Percentiles rank a stretch among this genome's conserved stretches.
Conservation (phyloP, 768 basidiomycete species). For the Asterophora parasitica region DNA sequence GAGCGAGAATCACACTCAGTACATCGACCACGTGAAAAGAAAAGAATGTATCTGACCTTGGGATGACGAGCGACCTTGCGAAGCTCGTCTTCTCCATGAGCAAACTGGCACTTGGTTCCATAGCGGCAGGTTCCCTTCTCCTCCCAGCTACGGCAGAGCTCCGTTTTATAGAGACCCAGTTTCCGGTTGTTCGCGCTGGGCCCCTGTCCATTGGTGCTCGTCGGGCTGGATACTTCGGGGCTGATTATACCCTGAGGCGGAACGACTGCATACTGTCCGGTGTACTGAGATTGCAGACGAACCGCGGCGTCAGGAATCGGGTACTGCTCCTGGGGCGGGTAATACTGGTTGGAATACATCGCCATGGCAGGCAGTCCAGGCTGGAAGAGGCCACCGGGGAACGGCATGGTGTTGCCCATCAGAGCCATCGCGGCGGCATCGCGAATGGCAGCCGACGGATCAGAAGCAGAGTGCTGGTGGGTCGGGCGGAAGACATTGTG, state of each 20-base stretch:
- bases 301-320: slow-evolving; percentile 42
- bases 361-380: slow-evolving; percentile 46
- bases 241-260: slow-evolving; percentile 25
- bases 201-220: slow-evolving; percentile 46
- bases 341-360: slow-evolving; percentile 73
- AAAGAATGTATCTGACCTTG: slow-evolving; percentile 49
- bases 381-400: slow-evolving; percentile 56
- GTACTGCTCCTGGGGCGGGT: slow-evolving; percentile 56
- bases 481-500: slow-evolving; percentile 66
- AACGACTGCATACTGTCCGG: slow-evolving; percentile 39
- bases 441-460: slow-evolving; percentile 69
- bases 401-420: slow-evolving; percentile 52
- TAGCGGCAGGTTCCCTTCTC: slow-evolving; percentile 87
- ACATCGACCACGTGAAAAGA: slow-evolving; percentile 2
- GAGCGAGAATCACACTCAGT: slow-evolving; percentile 17
- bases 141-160: slow-evolving; percentile 88
- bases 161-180: slow-evolving; percentile 86
- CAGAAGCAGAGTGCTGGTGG: slow-evolving; percentile 82
- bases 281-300: slow-evolving; percentile 63
- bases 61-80: slow-evolving; percentile 83
- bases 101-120: slow-evolving; percentile 87
- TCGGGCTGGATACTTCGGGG: slow-evolving; percentile 38
- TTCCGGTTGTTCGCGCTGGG: slow-evolving; percentile 92
- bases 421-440: slow-evolving; percentile 66
- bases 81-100: slow-evolving; percentile 87